phyloP scores from a whole-genome alignment of 23 red algal species.

The Agarophyton chilense region DNA sequence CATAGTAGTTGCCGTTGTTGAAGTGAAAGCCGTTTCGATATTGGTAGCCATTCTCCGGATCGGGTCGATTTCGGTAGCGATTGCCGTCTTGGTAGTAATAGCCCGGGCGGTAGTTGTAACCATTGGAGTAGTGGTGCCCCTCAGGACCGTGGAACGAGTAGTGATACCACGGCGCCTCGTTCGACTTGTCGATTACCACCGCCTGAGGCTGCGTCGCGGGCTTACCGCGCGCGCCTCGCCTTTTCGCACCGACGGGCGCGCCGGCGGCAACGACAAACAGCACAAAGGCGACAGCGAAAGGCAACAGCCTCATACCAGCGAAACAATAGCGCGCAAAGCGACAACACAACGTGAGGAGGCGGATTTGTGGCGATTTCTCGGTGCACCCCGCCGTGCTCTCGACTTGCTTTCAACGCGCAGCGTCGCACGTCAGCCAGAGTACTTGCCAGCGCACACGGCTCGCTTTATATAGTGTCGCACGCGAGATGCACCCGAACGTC shows the following conservation, averaged over 20 bases:
- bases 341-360: no score
- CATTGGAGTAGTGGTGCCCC: background rate
- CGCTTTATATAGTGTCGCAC: no score
- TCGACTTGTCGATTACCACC: constrained; percentile 13
- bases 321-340: no score
- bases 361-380: no score
- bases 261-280: no score
- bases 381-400: no score
- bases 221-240: background rate
- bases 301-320: no score
- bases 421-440: no score
- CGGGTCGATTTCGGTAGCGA: background rate
- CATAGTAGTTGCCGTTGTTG: constrained; percentile 37
- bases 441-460: no score
- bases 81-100: constrained; percentile 3
- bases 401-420: no score
- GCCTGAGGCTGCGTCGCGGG: background rate
- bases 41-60: background rate
- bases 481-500: no score
- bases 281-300: no score
- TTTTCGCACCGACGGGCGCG: background rate
- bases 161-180: constrained; percentile 5
- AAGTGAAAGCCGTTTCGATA: constrained; percentile 17
- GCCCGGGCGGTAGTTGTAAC: background rate
- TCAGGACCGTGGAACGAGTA: background rate